phyloP scores from a whole-genome alignment of 2,329 filamentous ascomycete genomes.

The Calonectria ilicicola region DNA sequence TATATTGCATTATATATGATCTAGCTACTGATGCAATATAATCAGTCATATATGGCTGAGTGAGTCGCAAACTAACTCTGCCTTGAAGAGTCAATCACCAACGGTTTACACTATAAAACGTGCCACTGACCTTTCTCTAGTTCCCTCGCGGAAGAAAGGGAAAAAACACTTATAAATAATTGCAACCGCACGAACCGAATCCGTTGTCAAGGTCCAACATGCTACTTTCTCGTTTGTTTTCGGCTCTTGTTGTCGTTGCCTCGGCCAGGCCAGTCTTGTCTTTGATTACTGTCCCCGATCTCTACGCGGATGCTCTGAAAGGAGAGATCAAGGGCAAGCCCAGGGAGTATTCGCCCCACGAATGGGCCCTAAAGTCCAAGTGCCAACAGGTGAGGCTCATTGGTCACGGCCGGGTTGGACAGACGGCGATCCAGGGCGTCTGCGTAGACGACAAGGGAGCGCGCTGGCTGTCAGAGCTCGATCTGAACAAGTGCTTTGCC shows the following conservation, averaged over 20 bases:
- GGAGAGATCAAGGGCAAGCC: not conserved
- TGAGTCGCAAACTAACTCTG: not conserved
- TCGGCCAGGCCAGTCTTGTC: not conserved
- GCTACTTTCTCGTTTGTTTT: not conserved
- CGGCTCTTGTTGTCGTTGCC: not conserved
- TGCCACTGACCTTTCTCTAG: too few relatives aligned
- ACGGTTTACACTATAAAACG: not conserved
- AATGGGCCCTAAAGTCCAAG: conserved; percentile 17
- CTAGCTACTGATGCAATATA: too few relatives aligned
- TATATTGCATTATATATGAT: too few relatives aligned
- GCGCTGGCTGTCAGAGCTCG: conserved; percentile 1
- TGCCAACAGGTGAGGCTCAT: conserved; percentile 39
- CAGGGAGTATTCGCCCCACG: not conserved
- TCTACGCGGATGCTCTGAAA: not conserved
- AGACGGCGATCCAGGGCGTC: not conserved
- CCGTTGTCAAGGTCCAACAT: not conserved
- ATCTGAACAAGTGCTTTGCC: conserved; percentile 3
- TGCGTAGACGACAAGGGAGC: not conserved
- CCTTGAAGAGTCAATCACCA: not conserved
- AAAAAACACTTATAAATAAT: too few relatives aligned
- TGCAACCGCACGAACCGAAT: not conserved
- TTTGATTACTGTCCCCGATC: not conserved
- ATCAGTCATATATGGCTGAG: not conserved
- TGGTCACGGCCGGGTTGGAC: not conserved
- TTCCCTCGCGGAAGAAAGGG: not conserved